These are phyloP conservation scores for Nigrospora sphaerica DNA, from an alignment of 2,329 filamentous ascomycete genomes.

Conservation along the genomic window DNA sequence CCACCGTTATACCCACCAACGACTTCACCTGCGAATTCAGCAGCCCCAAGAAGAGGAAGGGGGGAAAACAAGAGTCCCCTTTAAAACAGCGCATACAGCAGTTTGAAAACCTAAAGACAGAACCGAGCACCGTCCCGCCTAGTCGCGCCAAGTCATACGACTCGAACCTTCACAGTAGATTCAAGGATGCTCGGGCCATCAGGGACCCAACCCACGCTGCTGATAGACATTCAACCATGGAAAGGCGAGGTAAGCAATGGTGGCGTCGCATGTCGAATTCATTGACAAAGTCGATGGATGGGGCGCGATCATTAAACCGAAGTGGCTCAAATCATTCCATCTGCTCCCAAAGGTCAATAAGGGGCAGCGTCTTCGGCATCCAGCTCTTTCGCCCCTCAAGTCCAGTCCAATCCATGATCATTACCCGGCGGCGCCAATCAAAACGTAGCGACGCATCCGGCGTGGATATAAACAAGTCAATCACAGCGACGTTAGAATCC, in stretches of 20 bases:
- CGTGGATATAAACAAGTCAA: slow-evolving; percentile 6
- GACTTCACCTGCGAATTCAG: slow-evolving; percentile 20
- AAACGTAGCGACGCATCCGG: slow-evolving; percentile 2
- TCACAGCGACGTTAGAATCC: not conserved
- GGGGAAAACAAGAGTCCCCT: slow-evolving; percentile 12
- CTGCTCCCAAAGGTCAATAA: not conserved
- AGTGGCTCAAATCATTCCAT: not conserved
- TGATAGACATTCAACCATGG: too few relatives aligned
- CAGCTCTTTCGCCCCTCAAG: slow-evolving; percentile 10
- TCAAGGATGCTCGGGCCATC: not conserved
- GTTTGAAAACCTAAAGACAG: slow-evolving; percentile 16
- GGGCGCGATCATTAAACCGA: slow-evolving; percentile 1
- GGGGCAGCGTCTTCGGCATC: slow-evolving; percentile 13
- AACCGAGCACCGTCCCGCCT: not conserved
- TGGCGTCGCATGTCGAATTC: slow-evolving; percentile 22
- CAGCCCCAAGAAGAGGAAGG: slow-evolving; percentile 1
- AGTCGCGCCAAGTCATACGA: slow-evolving; percentile 6
- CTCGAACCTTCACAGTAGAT: not conserved
- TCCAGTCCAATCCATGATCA: slow-evolving; percentile 7
- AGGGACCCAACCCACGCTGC: too few relatives aligned
- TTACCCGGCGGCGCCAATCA: not conserved
- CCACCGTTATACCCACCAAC: slow-evolving; percentile 18
- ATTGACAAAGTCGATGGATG: slow-evolving; percentile 14
- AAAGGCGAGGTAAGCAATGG: slow-evolving; percentile 10
- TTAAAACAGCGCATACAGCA: slow-evolving; percentile 18